Conservation (phyloP, 305 asterid genomes). For the Fraxinus paxiana region DNA sequence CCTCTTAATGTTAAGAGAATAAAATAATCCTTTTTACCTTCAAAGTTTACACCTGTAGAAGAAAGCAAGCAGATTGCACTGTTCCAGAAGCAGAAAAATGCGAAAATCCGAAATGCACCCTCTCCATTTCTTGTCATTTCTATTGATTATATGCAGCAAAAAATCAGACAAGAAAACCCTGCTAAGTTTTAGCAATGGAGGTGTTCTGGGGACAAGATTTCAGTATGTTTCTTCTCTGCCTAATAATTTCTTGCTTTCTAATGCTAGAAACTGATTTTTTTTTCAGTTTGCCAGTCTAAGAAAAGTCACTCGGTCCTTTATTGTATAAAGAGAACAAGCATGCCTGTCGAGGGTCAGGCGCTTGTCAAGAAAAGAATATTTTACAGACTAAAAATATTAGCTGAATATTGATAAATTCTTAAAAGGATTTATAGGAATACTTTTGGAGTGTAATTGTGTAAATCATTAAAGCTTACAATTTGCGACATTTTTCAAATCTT, state of each 20-base stretch:
- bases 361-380: constrained; percentile 29
- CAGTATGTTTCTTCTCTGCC: constrained; percentile 15
- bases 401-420: neutral
- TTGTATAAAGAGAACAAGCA: constrained; percentile 34
- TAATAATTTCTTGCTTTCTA: constrained; percentile 17
- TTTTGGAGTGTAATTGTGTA: neutral
- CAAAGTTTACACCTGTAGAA: constrained; percentile 50
- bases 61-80: constrained; percentile 34
- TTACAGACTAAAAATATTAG: neutral
- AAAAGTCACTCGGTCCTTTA: constrained; percentile 12
- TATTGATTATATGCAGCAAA: neutral
- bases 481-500: neutral
- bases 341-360: constrained; percentile 41
- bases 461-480: neutral
- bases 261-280: constrained; percentile 21
- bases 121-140: constrained; percentile 24
- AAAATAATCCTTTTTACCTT: constrained; percentile 31
- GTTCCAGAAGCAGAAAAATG: constrained; percentile 26
- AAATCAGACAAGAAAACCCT: neutral
- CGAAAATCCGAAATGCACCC: constrained; percentile 24
- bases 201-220: constrained; percentile 6
- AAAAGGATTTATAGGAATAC: neutral
- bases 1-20: neutral
- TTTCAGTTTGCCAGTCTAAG: constrained; percentile 24
- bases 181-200: constrained; percentile 7